Evolutionary conservation across 768 basidiomycete genomes (phyloP).

Genomic region (Lentinus tigrinus): DNA sequence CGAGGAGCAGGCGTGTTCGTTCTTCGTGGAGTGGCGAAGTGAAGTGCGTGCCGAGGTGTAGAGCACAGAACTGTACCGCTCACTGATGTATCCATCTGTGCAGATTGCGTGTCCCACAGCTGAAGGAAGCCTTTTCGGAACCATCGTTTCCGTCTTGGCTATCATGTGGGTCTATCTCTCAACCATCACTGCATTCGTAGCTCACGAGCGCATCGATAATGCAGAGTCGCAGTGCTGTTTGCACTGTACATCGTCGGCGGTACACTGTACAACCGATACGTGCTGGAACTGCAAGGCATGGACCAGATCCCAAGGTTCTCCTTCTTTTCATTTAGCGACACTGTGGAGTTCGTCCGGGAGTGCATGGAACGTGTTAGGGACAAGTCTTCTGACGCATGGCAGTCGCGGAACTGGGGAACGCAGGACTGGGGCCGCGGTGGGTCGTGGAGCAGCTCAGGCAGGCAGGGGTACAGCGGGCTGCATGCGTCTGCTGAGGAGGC

Average conservation of each 20-base stretch:
- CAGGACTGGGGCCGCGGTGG: slow-evolving; percentile 16
- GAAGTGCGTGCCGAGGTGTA: slow-evolving; percentile 46
- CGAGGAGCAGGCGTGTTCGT: slow-evolving; percentile 69
- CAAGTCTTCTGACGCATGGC: slow-evolving; percentile 22
- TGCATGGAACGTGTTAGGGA: slow-evolving; percentile 23
- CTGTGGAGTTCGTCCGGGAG: slow-evolving; percentile 21
- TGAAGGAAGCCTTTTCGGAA: slow-evolving; percentile 50
- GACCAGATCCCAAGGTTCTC: slow-evolving; percentile 72
- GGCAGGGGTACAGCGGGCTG: slow-evolving; percentile 25
- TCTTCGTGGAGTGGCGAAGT: slow-evolving; percentile 82
- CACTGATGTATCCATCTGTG: neutral
- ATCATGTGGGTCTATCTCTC: slow-evolving; percentile 50
- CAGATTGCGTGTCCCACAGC: slow-evolving; percentile 75
- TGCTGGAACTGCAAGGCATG: slow-evolving; percentile 66
- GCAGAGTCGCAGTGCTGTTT: slow-evolving; percentile 54
- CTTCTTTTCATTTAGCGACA: slow-evolving; percentile 29
- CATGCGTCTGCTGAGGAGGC: slow-evolving; percentile 26
- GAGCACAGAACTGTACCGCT: neutral
- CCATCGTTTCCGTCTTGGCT: slow-evolving; percentile 52
- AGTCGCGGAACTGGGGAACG: slow-evolving; percentile 22
- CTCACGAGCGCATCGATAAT: neutral
- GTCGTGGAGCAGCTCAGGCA: slow-evolving; percentile 16
- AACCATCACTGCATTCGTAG: neutral
- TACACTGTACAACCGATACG: slow-evolving; percentile 75
- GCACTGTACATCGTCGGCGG: slow-evolving; percentile 67